Conservation (phyloP, 805 yeast species). For the Komagataella ulmi region DNA sequence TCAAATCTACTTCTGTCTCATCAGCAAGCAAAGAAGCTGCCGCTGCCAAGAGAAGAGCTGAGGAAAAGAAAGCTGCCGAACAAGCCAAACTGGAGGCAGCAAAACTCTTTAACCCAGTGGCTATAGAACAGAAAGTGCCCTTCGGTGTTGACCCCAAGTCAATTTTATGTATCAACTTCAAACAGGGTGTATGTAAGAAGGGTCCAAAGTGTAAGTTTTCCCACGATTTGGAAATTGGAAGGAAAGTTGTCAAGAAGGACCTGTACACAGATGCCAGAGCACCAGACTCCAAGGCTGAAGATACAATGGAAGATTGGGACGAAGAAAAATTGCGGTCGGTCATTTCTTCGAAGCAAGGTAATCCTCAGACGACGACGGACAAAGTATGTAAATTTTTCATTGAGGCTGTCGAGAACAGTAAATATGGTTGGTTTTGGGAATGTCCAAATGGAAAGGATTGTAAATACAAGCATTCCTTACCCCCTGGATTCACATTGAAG, state of each 20-base stretch:
- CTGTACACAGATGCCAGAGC: slow-evolving; percentile 80
- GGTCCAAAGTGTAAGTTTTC: slow-evolving; percentile 85
- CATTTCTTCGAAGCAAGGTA: slow-evolving; percentile 85
- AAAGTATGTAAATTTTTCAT: slow-evolving; percentile 88
- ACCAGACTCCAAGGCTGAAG: slow-evolving; percentile 46
- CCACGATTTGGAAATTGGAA: slow-evolving; percentile 75
- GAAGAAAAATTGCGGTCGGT: slow-evolving; percentile 87
- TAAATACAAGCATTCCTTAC: slow-evolving; percentile 89
- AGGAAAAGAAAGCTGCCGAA: slow-evolving; percentile 84
- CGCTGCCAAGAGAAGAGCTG: slow-evolving; percentile 56
- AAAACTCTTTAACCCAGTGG: slow-evolving; percentile 50
- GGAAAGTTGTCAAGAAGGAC: slow-evolving; percentile 84
- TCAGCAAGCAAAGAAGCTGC: slow-evolving; percentile 32
- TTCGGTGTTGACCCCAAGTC: slow-evolving; percentile 97
- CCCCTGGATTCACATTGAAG: slow-evolving; percentile 92
- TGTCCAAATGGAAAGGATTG: slow-evolving; percentile 94
- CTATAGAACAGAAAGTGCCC: slow-evolving; percentile 75
- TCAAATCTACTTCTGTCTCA: slow-evolving; percentile 42
- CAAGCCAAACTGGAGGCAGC: slow-evolving; percentile 82
- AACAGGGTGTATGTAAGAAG: slow-evolving; percentile 69
- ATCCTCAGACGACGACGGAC: slow-evolving; percentile 87
- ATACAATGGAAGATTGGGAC: slow-evolving; percentile 95
- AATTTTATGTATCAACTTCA: slow-evolving; percentile 81
- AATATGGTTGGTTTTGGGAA: slow-evolving; percentile 98
- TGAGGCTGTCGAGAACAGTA: slow-evolving; percentile 93